Percentiles rank a stretch among this genome's conserved stretches.
Conservation (phyloP, 345 rosid genomes). For the Stellera chamaejasme region DNA sequence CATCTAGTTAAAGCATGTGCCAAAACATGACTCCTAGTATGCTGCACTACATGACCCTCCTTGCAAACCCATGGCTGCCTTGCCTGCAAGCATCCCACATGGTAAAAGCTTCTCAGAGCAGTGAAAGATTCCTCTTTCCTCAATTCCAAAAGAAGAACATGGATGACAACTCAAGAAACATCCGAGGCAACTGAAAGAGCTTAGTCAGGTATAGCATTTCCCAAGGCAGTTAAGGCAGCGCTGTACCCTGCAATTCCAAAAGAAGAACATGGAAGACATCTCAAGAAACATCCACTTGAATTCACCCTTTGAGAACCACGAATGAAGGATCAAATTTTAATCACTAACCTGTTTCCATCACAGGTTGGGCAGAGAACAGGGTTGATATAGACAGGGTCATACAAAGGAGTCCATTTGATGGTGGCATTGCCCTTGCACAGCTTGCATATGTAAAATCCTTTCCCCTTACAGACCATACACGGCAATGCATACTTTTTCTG, state of each 20-base stretch:
- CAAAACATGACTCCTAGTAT: too few relatives aligned
- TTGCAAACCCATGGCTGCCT: too few relatives aligned
- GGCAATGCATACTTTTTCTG: constrained; percentile 43
- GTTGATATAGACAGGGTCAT: constrained; percentile 66
- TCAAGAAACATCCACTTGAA: neutral
- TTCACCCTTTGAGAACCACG: neutral
- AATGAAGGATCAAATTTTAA: neutral
- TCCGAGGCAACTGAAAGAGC: too few relatives aligned
- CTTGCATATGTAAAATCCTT: constrained; percentile 83
- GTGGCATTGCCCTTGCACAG: constrained; percentile 69
- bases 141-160: too few relatives aligned
- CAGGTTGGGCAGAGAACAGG: constrained; percentile 93
- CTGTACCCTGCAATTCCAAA: constrained; percentile 47
- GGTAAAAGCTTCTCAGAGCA: too few relatives aligned
- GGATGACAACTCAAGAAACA: too few relatives aligned
- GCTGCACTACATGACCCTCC: too few relatives aligned
- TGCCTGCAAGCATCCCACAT: too few relatives aligned
- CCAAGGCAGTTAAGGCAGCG: constrained; percentile 77
- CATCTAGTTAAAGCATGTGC: too few relatives aligned
- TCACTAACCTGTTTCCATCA: constrained; percentile 73
- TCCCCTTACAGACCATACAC: constrained; percentile 59
- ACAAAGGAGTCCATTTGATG: constrained; percentile 70
- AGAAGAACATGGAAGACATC: neutral
- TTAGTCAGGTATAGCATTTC: constrained; percentile 32
- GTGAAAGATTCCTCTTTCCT: too few relatives aligned